phyloP scores from a whole-genome alignment of 345 rosid genomes.

The Mangifera indica region DNA sequence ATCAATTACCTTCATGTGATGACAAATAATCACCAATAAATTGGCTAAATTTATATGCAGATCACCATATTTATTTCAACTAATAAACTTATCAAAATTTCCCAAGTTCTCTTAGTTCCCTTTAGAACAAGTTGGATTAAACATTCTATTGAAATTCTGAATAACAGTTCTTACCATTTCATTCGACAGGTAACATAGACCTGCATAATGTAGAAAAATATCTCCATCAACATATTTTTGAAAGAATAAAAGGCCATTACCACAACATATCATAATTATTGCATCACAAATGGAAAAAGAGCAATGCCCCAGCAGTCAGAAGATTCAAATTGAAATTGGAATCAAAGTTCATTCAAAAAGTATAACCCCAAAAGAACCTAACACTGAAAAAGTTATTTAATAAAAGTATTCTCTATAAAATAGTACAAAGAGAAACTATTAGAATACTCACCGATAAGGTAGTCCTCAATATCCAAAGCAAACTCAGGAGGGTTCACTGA shows the following conservation, averaged over 20 bases:
- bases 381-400: conserved; percentile 8
- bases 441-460: conserved; percentile 67
- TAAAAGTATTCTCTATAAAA: not conserved
- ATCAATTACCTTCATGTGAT: not conserved
- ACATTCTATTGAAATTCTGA: not conserved
- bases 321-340: not conserved
- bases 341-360: not conserved
- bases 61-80: not conserved
- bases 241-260: not conserved
- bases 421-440: conserved; percentile 9
- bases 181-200: conserved; percentile 91
- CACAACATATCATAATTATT: not conserved
- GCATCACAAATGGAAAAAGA: not conserved
- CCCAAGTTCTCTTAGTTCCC: conserved; percentile 9
- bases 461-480: conserved; percentile 82
- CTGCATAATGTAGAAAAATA: conserved; percentile 39
- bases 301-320: not conserved
- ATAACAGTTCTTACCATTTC: conserved; percentile 65
- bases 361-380: not conserved
- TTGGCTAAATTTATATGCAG: not conserved
- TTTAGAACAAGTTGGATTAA: not conserved
- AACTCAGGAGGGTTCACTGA: conserved; percentile 75
- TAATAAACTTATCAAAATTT: conserved; percentile 6
- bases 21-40: not conserved
- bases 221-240: conserved; percentile 14